Evolutionary conservation across 2,329 filamentous ascomycete genomes (phyloP), one percentile per base, ranked within the genome.

Genomic region (Cladosporium velox): DNA sequence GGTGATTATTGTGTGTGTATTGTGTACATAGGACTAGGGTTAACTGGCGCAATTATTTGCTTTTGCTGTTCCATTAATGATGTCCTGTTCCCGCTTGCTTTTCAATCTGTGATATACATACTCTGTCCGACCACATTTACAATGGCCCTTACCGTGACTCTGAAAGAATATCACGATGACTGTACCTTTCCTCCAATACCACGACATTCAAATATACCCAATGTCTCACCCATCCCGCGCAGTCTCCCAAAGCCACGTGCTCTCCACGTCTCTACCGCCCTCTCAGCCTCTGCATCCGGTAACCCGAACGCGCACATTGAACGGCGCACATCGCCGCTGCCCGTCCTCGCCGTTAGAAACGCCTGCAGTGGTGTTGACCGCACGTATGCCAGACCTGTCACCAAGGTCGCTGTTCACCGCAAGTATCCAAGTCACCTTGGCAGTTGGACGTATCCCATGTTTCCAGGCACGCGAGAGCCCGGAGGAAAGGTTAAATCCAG

Each of bases 11-110:
- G 34, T 64, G 51, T 64, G 51, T 64, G 61, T 64, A 62, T 64
- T 57, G 35, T 64, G 61, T 64, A 64, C 61, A 64, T 64, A 64
- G 61, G 61, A 21, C 44, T 57, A 55, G 51, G 61, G 61, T 30
- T 30, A 57, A 57, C 51, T 52, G 61, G 61, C 61, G 61, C 61
- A 55, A 64, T 28, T 32, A 54, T 63, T 47, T 55, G 34, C 34
- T 51, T 63, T 63, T 63, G 34, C 47, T 55, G 47, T 54, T 63
- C 59, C 26, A 57, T 32, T 57, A 28, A 44, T 55, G 32, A n/a
- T 44, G 38, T 44, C 18, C 32, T 8, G 47, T 59, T 21, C 12
- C 21, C 15, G 8, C 18, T 58, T 58, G 34, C 18, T 24, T 11
- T 26, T 34, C 38, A 18, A 6, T 41, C 18, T 15, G 41, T 47